These are phyloP conservation scores for Pseudozyma hubeiensis DNA, from an alignment of 1,284 basidiomycete genomes.

Conservation along the genomic window DNA sequence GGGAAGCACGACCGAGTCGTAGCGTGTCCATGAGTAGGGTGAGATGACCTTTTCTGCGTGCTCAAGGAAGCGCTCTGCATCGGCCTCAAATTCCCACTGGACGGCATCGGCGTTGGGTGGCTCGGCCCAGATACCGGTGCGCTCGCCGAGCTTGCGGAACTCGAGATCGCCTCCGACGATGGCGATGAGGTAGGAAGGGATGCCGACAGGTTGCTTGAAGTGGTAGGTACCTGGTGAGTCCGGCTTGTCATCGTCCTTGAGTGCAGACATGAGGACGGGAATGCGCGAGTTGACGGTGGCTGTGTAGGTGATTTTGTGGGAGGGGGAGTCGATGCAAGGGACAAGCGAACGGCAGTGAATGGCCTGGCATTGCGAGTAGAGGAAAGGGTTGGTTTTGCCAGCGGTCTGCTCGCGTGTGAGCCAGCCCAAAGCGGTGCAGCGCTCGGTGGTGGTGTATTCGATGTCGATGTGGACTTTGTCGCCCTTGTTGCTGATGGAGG, in stretches of 20 bases:
- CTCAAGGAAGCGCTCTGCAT: conserved; percentile 65
- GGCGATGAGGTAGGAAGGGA: conserved; percentile 66
- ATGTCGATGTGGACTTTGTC: conserved; percentile 56
- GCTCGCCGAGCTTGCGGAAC: conserved; percentile 62
- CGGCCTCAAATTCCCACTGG: conserved; percentile 67
- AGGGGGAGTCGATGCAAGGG: conserved; percentile 65
- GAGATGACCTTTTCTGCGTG: conserved; percentile 66
- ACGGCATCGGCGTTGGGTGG: conserved; percentile 60
- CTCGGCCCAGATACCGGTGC: conserved; percentile 68
- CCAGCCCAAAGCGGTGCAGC: conserved; percentile 92
- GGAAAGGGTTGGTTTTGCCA: conserved; percentile 79
- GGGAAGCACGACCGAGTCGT: conserved; percentile 90
- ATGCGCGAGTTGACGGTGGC: conserved; percentile 54
- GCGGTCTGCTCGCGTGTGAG: conserved; percentile 91
- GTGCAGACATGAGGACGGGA: conserved; percentile 67
- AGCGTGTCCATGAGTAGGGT: conserved; percentile 85
- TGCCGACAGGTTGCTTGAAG: conserved; percentile 64
- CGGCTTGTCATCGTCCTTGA: conserved; percentile 55
- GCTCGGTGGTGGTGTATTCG: conserved; percentile 76
- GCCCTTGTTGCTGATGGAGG: conserved; percentile 47
- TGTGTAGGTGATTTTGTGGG: conserved; percentile 67
- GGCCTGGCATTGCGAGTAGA: conserved; percentile 95
- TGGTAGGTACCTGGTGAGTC: conserved; percentile 45
- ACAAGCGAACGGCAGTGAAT: conserved; percentile 56
- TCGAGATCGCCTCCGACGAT: conserved; percentile 65